A percentile compares a stretch with the other conserved stretches of the same genome.
Conservation (phyloP, 495 filamentous ascomycete genomes). For the Cryomyces antarcticus region DNA sequence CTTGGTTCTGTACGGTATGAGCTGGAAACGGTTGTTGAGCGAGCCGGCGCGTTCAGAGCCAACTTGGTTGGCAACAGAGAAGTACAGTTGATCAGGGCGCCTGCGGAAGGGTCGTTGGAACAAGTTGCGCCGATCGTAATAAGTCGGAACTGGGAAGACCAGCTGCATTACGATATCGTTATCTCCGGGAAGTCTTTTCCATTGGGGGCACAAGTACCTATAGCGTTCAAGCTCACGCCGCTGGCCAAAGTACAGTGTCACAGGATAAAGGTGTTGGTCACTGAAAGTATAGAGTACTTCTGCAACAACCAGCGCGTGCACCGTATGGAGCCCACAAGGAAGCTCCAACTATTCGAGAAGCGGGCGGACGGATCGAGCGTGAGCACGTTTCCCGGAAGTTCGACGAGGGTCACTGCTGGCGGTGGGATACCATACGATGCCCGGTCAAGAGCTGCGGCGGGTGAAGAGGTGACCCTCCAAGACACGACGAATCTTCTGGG, state of each 20-base stretch:
- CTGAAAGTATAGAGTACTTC: conserved; percentile 88
- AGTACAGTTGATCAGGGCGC: conserved; percentile 68
- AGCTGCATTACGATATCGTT: conserved; percentile 95
- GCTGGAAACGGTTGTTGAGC: conserved; percentile 70
- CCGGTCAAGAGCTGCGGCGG: conserved; percentile 35
- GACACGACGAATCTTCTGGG: conserved; percentile 57
- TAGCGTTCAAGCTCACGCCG: conserved; percentile 93
- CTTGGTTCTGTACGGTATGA: conserved; percentile 79
- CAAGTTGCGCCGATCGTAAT: conserved; percentile 93
- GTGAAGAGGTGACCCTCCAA: conserved; percentile 29
- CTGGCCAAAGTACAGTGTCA: conserved; percentile 93
- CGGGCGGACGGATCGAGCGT: conserved; percentile 58
- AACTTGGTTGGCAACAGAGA: conserved; percentile 75
- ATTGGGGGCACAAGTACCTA: conserved; percentile 77
- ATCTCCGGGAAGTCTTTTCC: conserved; percentile 98
- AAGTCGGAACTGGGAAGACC: conserved; percentile 92
- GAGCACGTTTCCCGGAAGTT: conserved; percentile 60
- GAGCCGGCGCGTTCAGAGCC: conserved; percentile 78
- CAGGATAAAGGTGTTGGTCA: conserved; percentile 85
- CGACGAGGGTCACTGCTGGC: conserved; percentile 58
- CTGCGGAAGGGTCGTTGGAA: conserved; percentile 80
- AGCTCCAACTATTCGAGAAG: conserved; percentile 81
- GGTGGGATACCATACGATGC: conserved; percentile 56
- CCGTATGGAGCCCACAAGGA: conserved; percentile 64
- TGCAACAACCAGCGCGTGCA: conserved; percentile 75